Evolutionary conservation across 768 basidiomycete genomes (phyloP).

Genomic region (Boletus sp.): DNA sequence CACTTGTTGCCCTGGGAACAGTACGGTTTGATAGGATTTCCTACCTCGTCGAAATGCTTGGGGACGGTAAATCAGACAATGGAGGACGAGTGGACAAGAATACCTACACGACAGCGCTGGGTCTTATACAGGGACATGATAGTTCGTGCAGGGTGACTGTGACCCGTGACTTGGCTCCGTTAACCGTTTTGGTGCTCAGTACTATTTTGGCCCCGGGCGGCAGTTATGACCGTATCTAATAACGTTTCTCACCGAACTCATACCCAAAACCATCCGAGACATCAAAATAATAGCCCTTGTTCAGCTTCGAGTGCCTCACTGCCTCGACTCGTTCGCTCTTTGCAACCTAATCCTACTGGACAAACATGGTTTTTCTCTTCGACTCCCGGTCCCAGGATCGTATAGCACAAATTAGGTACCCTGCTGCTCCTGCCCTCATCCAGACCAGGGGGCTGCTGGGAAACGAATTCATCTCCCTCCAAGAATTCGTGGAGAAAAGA

Average conservation of each 20-base stretch:
- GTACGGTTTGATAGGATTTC: conserved; percentile 39
- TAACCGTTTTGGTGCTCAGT: too few species aligned
- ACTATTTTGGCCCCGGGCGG: too few species aligned
- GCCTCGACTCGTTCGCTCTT: background rate
- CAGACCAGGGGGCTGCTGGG: conserved; percentile 10
- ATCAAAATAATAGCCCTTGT: background rate
- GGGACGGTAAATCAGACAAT: conserved; percentile 15
- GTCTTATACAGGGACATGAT: conserved; percentile 42
- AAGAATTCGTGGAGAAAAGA: conserved; percentile 31
- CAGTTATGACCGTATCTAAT: too few species aligned
- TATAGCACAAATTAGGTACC: conserved; percentile 21
- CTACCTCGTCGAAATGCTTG: conserved; percentile 50
- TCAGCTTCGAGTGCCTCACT: too few species aligned
- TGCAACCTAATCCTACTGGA: too few species aligned
- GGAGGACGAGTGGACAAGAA: conserved; percentile 4
- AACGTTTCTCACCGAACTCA: too few species aligned
- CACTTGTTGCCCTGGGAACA: conserved; percentile 50
- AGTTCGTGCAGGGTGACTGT: conserved; percentile 18
- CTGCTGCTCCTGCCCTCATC: conserved; percentile 20
- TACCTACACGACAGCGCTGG: conserved; percentile 46
- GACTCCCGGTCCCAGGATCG: conserved; percentile 10
- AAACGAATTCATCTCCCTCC: conserved; percentile 20
- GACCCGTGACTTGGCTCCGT: conserved; percentile 14
- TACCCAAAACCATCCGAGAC: conserved; percentile 8
- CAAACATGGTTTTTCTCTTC: conserved; percentile 23